phyloP scores from a whole-genome alignment of 2,329 filamentous ascomycete species.

The Colletotrichum neosansevieriae region DNA sequence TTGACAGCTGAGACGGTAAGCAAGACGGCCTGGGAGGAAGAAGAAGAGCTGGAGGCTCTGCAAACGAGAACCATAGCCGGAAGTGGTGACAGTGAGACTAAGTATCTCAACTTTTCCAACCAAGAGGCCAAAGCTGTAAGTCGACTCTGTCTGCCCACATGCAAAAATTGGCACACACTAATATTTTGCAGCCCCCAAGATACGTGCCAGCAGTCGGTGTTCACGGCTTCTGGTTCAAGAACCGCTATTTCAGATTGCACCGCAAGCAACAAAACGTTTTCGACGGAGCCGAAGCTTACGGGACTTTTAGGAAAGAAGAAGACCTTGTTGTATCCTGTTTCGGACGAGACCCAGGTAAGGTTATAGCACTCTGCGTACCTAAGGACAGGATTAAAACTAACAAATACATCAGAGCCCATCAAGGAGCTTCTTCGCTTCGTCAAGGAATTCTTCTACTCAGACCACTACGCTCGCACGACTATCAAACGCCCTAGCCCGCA shows the following conservation, averaged over 20 bases:
- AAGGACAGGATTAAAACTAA: background rate
- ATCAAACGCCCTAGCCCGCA: conserved; percentile 60
- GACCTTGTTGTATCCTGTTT: conserved; percentile 67
- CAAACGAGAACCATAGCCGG: conserved; percentile 51
- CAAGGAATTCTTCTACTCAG: conserved; percentile 62
- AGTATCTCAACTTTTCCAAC: conserved; percentile 70
- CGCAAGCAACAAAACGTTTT: conserved; percentile 59
- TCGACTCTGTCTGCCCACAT: conserved; percentile 1
- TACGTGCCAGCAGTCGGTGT: conserved; percentile 66
- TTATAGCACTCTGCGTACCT: background rate
- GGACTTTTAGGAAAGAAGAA: conserved; percentile 63
- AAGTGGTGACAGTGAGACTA: conserved; percentile 48
- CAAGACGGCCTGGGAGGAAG: conserved; percentile 68
- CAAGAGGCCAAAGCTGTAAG: conserved; percentile 64
- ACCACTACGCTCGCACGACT: conserved; percentile 67
- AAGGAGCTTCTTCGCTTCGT: conserved; percentile 67
- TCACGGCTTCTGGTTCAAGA: conserved; percentile 67
- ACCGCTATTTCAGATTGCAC: conserved; percentile 62
- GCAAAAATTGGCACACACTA: background rate
- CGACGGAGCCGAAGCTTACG: conserved; percentile 50
- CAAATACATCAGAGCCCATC: conserved; percentile 58
- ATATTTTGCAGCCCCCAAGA: conserved; percentile 55
- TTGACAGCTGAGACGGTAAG: conserved; percentile 68
- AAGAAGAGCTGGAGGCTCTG: conserved; percentile 59
- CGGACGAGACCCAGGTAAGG: conserved; percentile 56